phyloP scores from a whole-genome alignment of 257 asterid species.

The Solanum chmielewskii region DNA sequence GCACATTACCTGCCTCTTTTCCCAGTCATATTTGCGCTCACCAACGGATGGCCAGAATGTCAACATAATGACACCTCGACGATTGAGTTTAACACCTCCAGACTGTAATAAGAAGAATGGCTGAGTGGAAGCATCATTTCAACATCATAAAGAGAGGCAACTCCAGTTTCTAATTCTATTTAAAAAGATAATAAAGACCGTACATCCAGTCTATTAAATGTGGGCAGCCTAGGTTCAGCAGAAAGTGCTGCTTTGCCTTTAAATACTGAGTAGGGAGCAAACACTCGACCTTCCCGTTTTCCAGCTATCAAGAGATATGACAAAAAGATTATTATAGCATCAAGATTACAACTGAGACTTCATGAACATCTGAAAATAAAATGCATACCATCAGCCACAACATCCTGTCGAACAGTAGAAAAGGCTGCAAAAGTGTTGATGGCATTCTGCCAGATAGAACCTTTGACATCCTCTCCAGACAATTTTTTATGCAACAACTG shows the following conservation, averaged over 20 bases:
- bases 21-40: constrained; percentile 89
- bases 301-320: neutral
- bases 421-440: constrained; percentile 4
- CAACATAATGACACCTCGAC: constrained; percentile 62
- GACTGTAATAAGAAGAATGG: constrained; percentile 26
- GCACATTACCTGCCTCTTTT: constrained; percentile 62
- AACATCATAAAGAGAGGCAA: neutral
- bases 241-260: constrained; percentile 90
- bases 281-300: constrained; percentile 2
- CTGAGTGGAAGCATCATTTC: neutral
- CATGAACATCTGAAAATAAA: neutral
- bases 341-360: neutral
- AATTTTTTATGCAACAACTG: neutral
- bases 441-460: neutral
- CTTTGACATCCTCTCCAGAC: neutral
- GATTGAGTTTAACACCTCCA: constrained; percentile 59
- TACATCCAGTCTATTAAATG: constrained; percentile 56
- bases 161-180: neutral
- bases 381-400: constrained; percentile 27
- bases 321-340: constrained; percentile 3
- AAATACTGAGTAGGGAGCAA: constrained; percentile 68
- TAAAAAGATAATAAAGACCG: constrained; percentile 3
- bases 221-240: constrained; percentile 57
- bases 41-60: constrained; percentile 77
- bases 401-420: constrained; percentile 19